Evolutionary conservation across 129 eudicot genomes (phyloP), one percentile per base, ranked within the genome.

Genomic region (Erigeron canadensis): DNA sequence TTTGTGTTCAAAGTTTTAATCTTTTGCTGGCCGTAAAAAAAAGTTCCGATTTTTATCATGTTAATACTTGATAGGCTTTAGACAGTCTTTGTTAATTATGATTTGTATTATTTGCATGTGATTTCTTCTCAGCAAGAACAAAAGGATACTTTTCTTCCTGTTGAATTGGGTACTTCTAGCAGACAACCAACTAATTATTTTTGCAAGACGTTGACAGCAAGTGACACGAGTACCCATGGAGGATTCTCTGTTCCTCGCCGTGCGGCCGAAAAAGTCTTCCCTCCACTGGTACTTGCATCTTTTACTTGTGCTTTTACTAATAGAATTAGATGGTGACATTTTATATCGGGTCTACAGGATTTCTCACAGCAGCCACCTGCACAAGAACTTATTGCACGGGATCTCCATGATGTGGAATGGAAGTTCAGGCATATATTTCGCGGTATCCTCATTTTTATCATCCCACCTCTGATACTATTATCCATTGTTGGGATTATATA

Each of bases 211-310:
- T 78, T 94, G 71, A 94, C 98, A 16, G 98, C 98, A 13, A 94
- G 98, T 68, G 98, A 94, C 75, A 95, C 99, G 17, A 95, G 99
- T 78, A 95, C 99, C 10, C 99, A 95, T 73, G 99, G 99, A 46
- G 99, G 99, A 63, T 95, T 95, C 68, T 95, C 99, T 68, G 99
- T 95, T 78, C 99, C 99, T 75, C 96, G 99, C 19, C 99, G 99
- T 64, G 97, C 99, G 70, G 99, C 99, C 7, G 97, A 95, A 79
- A 95, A 88, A 95, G 97, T 95, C 72, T 95, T 90, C 57, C 99
- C 99, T 48, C 97, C 99, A 46, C 63, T 95, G 94, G 99, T 90
- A 83, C 22, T 64, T 56, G 21, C 42, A 28, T 28, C 34, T 9
- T 42, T 13, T 72, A 41, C 74, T 11, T 74, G 10, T 46, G 37